A percentile compares a stretch with the other conserved stretches of the same genome.
Conservation (phyloP, 176 grass and related monocot genomes). For the Rhynchospora tenuis region DNA sequence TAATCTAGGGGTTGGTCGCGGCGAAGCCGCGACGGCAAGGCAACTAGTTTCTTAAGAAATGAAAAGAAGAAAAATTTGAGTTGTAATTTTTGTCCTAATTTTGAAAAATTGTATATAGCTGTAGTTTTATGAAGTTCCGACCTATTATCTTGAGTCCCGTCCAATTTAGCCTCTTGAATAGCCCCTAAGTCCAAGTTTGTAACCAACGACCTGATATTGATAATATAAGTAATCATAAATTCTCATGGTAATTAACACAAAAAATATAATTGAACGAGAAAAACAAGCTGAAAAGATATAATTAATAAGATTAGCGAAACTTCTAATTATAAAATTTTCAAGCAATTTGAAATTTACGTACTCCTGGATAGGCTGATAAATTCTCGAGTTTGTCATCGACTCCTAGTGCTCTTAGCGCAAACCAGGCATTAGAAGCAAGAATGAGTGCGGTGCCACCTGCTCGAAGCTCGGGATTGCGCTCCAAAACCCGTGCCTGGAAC, state of each 20-base stretch:
- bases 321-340: not conserved
- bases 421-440: conserved; percentile 49
- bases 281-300: not conserved
- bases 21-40: too few species aligned
- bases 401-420: conserved; percentile 41
- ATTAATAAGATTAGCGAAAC: not conserved
- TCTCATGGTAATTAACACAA: not conserved
- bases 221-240: not conserved
- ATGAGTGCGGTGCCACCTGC: conserved; percentile 33
- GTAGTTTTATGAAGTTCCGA: not conserved
- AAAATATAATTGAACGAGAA: not conserved
- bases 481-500: conserved; percentile 30
- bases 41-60: too few species aligned
- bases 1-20: too few species aligned
- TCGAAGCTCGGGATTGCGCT: conserved; percentile 40
- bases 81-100: not conserved
- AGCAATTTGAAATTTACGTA: not conserved
- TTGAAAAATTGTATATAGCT: not conserved
- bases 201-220: conserved; percentile 24
- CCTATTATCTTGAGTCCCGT: conserved; percentile 32
- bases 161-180: conserved; percentile 38
- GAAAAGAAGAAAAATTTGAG: not conserved
- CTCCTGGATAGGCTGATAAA: conserved; percentile 1
- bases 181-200: conserved; percentile 40
- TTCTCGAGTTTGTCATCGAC: conserved; percentile 37